These are phyloP conservation scores for Fusarium oligoseptatum DNA, from an alignment of 2,329 filamentous ascomycete genomes.

Conservation along the genomic window DNA sequence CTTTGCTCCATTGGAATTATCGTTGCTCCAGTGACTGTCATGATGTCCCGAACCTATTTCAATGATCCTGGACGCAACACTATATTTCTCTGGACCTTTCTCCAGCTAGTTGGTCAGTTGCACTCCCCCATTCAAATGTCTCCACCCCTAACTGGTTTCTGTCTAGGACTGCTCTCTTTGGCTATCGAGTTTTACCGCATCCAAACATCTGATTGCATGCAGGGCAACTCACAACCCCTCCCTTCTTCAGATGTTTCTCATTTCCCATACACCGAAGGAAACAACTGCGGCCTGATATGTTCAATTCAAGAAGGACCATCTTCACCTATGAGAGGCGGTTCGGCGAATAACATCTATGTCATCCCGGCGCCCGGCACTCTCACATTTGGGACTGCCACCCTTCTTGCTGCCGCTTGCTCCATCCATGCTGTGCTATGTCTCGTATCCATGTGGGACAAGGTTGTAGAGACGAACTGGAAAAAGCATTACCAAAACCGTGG, in stretches of 20 bases:
- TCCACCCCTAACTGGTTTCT: neutral
- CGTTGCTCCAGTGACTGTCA: slow-evolving; percentile 72
- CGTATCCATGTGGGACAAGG: slow-evolving; percentile 73
- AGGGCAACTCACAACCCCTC: slow-evolving; percentile 53
- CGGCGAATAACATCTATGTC: too few relatives aligned
- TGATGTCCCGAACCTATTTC: slow-evolving; percentile 74
- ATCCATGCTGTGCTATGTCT: slow-evolving; percentile 72
- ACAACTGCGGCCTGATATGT: too few relatives aligned
- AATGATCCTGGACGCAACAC: slow-evolving; percentile 72
- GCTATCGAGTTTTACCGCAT: slow-evolving; percentile 75
- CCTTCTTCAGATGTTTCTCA: slow-evolving; percentile 49
- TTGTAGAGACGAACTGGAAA: slow-evolving; percentile 71
- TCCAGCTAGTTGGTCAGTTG: slow-evolving; percentile 69
- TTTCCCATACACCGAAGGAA: too few relatives aligned
- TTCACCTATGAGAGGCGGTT: too few relatives aligned
- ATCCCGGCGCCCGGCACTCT: too few relatives aligned
- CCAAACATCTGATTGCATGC: slow-evolving; percentile 57
- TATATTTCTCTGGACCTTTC: slow-evolving; percentile 75
- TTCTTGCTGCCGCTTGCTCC: slow-evolving; percentile 72
- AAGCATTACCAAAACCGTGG: slow-evolving; percentile 63
- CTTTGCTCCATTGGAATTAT: slow-evolving; percentile 75
- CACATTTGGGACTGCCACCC: too few relatives aligned
- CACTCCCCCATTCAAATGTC: rapidly evolving
- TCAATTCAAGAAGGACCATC: too few relatives aligned
- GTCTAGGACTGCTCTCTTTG: slow-evolving; percentile 68